These are phyloP conservation scores for Ottelia alismoides DNA, from an alignment of 106 monocot genomes.

Conservation along the genomic window DNA sequence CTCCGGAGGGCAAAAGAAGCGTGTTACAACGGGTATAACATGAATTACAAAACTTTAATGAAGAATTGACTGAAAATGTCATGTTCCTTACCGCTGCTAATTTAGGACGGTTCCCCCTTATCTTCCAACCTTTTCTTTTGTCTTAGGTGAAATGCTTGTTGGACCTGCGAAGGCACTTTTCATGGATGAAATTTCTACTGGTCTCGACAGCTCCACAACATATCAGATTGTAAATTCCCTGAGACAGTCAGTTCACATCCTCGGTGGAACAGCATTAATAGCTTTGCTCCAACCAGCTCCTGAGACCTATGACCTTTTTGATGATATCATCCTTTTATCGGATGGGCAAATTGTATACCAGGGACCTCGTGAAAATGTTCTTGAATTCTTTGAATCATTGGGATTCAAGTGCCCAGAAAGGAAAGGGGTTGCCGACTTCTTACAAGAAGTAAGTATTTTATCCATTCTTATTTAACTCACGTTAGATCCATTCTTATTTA, in stretches of 20 bases:
- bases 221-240: constrained; percentile 57
- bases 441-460: constrained; percentile 28
- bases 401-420: constrained; percentile 46
- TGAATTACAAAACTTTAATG: too few species aligned
- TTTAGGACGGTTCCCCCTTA: background rate
- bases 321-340: constrained; percentile 53
- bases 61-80: too few species aligned
- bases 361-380: constrained; percentile 40
- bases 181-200: constrained; percentile 72
- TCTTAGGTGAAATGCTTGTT: constrained; percentile 62
- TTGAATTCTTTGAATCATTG: constrained; percentile 44
- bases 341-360: constrained; percentile 59
- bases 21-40: too few species aligned
- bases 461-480: too few species aligned
- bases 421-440: constrained; percentile 41
- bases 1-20: too few species aligned
- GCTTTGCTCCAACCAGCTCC: constrained; percentile 64
- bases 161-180: constrained; percentile 52
- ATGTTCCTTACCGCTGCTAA: too few species aligned
- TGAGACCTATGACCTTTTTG: constrained; percentile 56
- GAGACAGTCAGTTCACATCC: constrained; percentile 47
- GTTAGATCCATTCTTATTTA: too few species aligned
- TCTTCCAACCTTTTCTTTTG: too few species aligned
- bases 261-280: constrained; percentile 45
- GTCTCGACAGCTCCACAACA: constrained; percentile 62